Conservation (phyloP, 208 protist genomes). For the Acanthamoeba lenticulata region DNA sequence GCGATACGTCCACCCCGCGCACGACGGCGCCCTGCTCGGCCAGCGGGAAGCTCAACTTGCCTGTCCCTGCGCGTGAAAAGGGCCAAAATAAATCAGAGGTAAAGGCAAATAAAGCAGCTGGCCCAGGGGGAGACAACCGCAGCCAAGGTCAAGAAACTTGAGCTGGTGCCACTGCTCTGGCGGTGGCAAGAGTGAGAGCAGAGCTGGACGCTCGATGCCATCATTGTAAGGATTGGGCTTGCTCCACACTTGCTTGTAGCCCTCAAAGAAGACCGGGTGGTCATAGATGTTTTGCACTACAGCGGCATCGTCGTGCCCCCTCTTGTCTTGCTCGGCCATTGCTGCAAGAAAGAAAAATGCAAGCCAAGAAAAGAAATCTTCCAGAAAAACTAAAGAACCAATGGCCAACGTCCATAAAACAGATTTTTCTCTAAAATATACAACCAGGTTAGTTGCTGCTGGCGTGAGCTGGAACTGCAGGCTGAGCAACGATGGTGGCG, state of each 20-base stretch:
- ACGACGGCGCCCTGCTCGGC: background rate
- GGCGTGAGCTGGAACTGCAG: too few relatives aligned
- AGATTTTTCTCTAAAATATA: too few relatives aligned
- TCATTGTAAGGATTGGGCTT: conserved; percentile 15
- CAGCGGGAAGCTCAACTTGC: conserved; percentile 1
- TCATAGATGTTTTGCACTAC: background rate
- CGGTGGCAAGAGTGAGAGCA: background rate
- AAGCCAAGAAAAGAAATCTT: too few relatives aligned
- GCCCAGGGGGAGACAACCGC: background rate
- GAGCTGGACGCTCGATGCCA: background rate
- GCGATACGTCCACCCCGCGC: background rate
- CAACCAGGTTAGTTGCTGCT: too few relatives aligned
- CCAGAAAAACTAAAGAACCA: too few relatives aligned
- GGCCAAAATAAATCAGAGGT: background rate
- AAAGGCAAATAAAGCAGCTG: too few relatives aligned
- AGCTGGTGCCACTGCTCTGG: background rate
- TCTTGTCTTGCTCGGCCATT: too few relatives aligned
- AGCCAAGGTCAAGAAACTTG: background rate
- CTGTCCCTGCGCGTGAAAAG: background rate
- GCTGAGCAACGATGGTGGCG: too few relatives aligned
- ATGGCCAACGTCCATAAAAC: too few relatives aligned
- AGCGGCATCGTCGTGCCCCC: background rate
- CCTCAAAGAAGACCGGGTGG: background rate
- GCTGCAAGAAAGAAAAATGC: too few relatives aligned
- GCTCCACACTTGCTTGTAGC: background rate